Evolutionary conservation across 768 basidiomycete species (phyloP).

Genomic region (Leccinum truebloodii): DNA sequence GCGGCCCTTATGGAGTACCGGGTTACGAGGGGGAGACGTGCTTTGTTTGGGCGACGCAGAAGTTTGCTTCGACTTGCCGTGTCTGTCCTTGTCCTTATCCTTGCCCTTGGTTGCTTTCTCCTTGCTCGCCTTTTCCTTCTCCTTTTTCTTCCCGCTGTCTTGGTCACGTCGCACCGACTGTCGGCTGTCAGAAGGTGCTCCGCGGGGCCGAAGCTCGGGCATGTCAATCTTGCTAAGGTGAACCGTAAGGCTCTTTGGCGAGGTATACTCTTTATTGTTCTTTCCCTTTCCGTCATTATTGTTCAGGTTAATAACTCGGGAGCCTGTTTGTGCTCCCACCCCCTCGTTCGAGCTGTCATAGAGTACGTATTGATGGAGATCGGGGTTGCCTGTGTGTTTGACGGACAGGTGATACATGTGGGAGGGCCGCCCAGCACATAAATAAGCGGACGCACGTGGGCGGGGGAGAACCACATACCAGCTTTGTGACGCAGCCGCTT

Average conservation of each 20-base stretch:
- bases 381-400: slow-evolving; percentile 49
- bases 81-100: slow-evolving; percentile 16
- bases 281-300: slow-evolving; percentile 48
- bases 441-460: background rate
- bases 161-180: slow-evolving; percentile 1
- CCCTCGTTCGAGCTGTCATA: slow-evolving; percentile 49
- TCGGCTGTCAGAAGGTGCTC: background rate
- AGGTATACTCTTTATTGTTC: slow-evolving; percentile 50
- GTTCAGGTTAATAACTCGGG: slow-evolving; percentile 62
- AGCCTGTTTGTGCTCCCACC: slow-evolving; percentile 46
- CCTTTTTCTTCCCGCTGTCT: slow-evolving; percentile 10
- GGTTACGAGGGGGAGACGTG: slow-evolving; percentile 14
- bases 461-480: slow-evolving; percentile 40
- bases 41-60: slow-evolving; percentile 4
- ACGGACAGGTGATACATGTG: slow-evolving; percentile 33
- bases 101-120: slow-evolving; percentile 44
- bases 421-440: background rate
- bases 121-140: slow-evolving; percentile 17
- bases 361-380: slow-evolving; percentile 75
- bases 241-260: slow-evolving; percentile 66
- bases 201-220: slow-evolving; percentile 60
- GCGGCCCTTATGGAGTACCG: slow-evolving; percentile 20
- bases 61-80: slow-evolving; percentile 2
- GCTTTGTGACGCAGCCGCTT: slow-evolving; percentile 78
- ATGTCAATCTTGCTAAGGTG: slow-evolving; percentile 87